Conservation (phyloP, 495 filamentous ascomycete species). For the Pseudoneurospora amorphoporcata region DNA sequence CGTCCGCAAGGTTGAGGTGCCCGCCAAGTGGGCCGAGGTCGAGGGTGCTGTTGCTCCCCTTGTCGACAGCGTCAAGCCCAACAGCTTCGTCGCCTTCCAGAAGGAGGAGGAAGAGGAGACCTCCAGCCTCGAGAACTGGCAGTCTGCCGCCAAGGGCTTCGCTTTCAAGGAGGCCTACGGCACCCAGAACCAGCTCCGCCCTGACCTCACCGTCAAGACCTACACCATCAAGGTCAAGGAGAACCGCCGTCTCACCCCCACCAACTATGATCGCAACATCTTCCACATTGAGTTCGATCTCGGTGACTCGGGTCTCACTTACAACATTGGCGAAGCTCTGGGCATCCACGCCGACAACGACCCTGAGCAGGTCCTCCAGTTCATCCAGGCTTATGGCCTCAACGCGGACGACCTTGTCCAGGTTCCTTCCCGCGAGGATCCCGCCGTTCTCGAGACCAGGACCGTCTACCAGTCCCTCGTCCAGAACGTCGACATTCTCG, state of each 20-base stretch:
- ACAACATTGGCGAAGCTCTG: conserved; percentile 96
- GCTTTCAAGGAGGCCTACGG: conserved; percentile 91
- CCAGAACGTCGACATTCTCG: conserved; percentile 95
- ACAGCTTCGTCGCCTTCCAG: conserved; percentile 74
- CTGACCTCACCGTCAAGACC: conserved; percentile 78
- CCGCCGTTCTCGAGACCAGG: conserved; percentile 67
- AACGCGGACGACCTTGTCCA: conserved; percentile 76
- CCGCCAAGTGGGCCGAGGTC: conserved; percentile 65
- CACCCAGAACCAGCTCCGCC: conserved; percentile 62
- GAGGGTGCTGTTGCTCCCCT: conserved; percentile 49
- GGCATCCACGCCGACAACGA: conserved; percentile 95
- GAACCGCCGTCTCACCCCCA: conserved; percentile 82
- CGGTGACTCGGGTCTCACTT: conserved; percentile 77
- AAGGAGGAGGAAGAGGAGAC: conserved; percentile 62
- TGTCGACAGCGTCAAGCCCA: conserved; percentile 52
- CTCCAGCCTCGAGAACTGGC: conserved; percentile 58
- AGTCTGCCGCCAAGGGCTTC: conserved; percentile 74
- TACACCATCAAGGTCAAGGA: conserved; percentile 84
- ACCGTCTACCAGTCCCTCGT: conserved; percentile 88
- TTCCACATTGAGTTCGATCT: conserved; percentile 99
- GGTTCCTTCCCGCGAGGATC: conserved; percentile 77
- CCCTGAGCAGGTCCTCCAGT: conserved; percentile 61
- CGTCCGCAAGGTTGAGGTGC: conserved; percentile 61
- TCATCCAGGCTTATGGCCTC: conserved; percentile 83
- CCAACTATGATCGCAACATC: conserved; percentile 91